Conservation (phyloP, 176 grass and related monocot genomes). For the Zoysia pacifica region DNA sequence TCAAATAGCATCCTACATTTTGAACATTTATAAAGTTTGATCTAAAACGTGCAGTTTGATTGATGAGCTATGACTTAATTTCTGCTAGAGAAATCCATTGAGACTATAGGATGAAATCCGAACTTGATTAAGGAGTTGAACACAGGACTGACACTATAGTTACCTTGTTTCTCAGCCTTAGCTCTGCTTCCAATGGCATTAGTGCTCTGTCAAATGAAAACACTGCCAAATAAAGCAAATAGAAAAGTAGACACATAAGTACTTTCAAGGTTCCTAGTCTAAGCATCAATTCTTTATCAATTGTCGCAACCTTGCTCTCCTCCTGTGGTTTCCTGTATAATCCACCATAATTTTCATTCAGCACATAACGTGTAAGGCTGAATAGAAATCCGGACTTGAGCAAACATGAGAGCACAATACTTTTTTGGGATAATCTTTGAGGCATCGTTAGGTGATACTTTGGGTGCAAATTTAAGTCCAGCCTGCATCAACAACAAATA, state of each 20-base stretch:
- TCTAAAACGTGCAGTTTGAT: conserved; percentile 1
- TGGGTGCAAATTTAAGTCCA: conserved; percentile 39
- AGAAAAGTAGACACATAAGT: conserved; percentile 12
- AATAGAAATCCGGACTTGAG: neutral
- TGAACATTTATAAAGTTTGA: conserved; percentile 4
- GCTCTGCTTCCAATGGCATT: conserved; percentile 14
- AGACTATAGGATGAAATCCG: neutral
- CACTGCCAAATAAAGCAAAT: conserved; percentile 11
- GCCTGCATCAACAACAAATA: conserved; percentile 13
- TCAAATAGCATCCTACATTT: neutral
- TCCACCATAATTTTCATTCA: conserved; percentile 25
- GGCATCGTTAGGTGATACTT: conserved; percentile 20
- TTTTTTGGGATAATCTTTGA: conserved; percentile 23
- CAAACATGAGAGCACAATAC: conserved; percentile 25
- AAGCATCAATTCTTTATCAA: conserved; percentile 43
- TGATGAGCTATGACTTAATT: neutral
- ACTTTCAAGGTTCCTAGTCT: conserved; percentile 40
- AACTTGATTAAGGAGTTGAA: conserved; percentile 6
- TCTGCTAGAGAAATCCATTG: neutral
- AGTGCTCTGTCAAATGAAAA: conserved; percentile 33
- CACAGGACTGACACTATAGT: neutral
- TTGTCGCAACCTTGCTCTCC: conserved; percentile 28
- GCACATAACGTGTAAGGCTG: neutral
- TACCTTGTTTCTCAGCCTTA: conserved; percentile 46
- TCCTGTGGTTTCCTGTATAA: conserved; percentile 46